Evolutionary conservation across 169 alveolate species (phyloP).

Genomic region (Plasmodium sp.): DNA sequence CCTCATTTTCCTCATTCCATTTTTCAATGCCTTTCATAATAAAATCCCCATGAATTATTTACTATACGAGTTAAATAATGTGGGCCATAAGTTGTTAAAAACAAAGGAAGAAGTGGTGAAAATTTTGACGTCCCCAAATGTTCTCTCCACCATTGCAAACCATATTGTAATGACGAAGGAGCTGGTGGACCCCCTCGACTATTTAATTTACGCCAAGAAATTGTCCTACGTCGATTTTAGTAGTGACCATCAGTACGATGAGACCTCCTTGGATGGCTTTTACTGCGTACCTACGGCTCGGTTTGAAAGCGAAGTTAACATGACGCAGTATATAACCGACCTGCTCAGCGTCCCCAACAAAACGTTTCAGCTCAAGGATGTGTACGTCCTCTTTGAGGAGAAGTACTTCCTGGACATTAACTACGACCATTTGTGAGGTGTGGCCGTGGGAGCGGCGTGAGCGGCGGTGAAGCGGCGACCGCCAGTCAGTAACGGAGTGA

Average conservation of each 20-base stretch:
- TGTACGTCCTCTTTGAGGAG: slow-evolving; percentile 40
- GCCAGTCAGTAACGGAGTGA: neutral
- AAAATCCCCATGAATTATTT: slow-evolving; percentile 63
- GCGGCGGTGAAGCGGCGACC: neutral
- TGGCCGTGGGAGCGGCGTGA: neutral
- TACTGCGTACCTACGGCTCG: slow-evolving; percentile 35
- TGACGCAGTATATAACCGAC: slow-evolving; percentile 3
- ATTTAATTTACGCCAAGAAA: slow-evolving; percentile 30
- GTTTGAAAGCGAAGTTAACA: slow-evolving; percentile 42
- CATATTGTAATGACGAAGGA: neutral
- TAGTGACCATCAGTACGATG: slow-evolving; percentile 44
- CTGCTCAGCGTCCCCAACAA: slow-evolving; percentile 7
- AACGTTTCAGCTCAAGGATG: slow-evolving; percentile 17
- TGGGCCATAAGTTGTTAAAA: slow-evolving; percentile 16
- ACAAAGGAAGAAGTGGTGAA: slow-evolving; percentile 42
- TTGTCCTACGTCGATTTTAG: slow-evolving; percentile 39
- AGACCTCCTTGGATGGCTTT: slow-evolving; percentile 33
- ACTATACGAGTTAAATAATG: neutral
- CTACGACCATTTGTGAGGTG: slow-evolving; percentile 5
- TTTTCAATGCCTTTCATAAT: slow-evolving; percentile 39
- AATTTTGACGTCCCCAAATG: slow-evolving; percentile 11
- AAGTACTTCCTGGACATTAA: slow-evolving; percentile 23
- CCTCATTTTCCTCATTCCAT: slow-evolving; percentile 37
- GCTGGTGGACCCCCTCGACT: slow-evolving; percentile 11
- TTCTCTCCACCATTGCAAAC: slow-evolving; percentile 5